Conservation (phyloP, 2,329 filamentous ascomycete genomes). For the Cucurbitaria berberidis region DNA sequence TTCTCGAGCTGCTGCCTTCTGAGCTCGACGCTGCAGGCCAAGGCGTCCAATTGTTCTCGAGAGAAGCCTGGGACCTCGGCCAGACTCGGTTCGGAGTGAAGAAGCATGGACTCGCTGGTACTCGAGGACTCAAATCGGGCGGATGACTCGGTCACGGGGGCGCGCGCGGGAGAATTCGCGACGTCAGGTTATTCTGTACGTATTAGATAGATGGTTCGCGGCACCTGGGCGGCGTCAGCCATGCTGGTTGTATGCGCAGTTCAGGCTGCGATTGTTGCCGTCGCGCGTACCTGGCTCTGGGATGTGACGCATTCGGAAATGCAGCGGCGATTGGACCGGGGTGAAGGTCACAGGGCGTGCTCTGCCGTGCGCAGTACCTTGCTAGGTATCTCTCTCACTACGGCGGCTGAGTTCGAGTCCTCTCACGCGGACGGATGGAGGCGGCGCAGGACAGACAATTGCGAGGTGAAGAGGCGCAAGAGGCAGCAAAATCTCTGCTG, state of each 20-base stretch:
- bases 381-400: conserved; percentile 3
- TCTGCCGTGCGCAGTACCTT: neutral
- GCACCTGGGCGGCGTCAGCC: conserved; percentile 24
- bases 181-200: conserved; percentile 8
- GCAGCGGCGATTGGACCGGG: conserved; percentile 25
- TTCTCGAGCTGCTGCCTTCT: conserved; percentile 45
- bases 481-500: conserved; percentile 16
- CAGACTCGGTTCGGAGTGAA: conserved; percentile 36
- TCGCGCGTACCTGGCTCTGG: conserved; percentile 33
- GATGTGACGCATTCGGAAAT: conserved; percentile 40
- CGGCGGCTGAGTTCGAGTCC: conserved; percentile 1
- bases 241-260: conserved; percentile 13
- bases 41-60: conserved; percentile 38
- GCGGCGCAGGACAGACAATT: conserved; percentile 1
- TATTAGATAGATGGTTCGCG: conserved; percentile 3
- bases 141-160: conserved; percentile 26
- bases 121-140: conserved; percentile 14
- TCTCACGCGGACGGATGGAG: conserved; percentile 3
- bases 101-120: conserved; percentile 36
- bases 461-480: neutral
- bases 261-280: conserved; percentile 10
- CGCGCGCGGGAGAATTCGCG: conserved; percentile 9
- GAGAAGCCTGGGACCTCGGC: conserved; percentile 43
- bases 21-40: conserved; percentile 42
- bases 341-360: conserved; percentile 22